phyloP scores from a whole-genome alignment of 225 moss, liverwort and hornwort genomes.

The Pseudoscleropodium purum region DNA sequence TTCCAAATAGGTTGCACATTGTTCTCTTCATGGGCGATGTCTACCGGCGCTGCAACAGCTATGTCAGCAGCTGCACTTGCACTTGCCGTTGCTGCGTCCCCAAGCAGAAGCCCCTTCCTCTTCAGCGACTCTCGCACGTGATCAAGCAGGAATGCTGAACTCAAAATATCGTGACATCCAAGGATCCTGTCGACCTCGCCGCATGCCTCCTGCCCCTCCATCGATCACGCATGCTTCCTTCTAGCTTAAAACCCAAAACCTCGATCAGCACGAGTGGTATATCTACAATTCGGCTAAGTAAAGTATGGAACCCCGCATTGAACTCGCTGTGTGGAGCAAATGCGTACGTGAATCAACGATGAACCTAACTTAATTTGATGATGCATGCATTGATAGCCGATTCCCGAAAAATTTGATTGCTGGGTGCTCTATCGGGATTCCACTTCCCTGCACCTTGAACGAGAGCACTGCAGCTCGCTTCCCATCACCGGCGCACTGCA shows the following conservation, averaged over 20 bases:
- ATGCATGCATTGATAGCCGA: background rate
- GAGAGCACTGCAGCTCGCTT: background rate
- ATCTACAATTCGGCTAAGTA: background rate
- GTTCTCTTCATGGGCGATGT: background rate
- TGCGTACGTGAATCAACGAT: background rate
- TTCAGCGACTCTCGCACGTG: background rate
- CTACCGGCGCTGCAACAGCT: background rate
- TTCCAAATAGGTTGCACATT: background rate
- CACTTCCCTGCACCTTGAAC: background rate
- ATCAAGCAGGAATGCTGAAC: background rate
- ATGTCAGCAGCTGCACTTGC: background rate
- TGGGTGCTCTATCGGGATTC: background rate
- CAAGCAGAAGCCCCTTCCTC: background rate
- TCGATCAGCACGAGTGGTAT: background rate
- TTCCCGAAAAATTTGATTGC: background rate
- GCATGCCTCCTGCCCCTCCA: background rate
- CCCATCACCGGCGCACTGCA: background rate
- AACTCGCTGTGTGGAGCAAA: background rate
- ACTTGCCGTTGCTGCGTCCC: background rate
- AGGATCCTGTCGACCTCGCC: background rate
- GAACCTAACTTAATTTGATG: background rate
- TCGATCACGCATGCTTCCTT: background rate
- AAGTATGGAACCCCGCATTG: background rate
- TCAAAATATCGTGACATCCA: background rate
- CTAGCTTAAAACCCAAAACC: background rate